Base-by-base conservation (phyloP, 2,329 filamentous ascomycete species). In the Diplodia sapinea region DNA sequence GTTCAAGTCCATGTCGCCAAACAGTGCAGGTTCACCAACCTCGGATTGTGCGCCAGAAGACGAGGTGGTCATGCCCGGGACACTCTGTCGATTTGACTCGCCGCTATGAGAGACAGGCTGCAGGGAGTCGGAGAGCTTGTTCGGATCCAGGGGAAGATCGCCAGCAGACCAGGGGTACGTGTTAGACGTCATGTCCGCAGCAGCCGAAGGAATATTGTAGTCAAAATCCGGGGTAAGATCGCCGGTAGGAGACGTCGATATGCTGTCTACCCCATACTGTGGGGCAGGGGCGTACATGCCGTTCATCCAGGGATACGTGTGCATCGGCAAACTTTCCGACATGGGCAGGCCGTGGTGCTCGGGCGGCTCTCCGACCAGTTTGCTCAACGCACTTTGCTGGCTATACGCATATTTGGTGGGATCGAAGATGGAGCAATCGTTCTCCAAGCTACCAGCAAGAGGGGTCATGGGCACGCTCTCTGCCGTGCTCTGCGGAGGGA, bases 51-150 rank as follows among this genome's bases (percentile, higher is more conserved):
- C 73, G n/a, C 69, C 70, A 26, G 79, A 80, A 23, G 79, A 79
- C 26, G 77, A 75, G 29, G 74, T 75, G n/a, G 78, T 79, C 7
- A 80, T 75, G 33, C 77, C 78, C 33, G 78, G 78, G 15, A 74
- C 75, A 69, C 78, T 79, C 54, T 77, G 75, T 61, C 76, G 64
- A 43, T 69, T 79, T 0, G 79, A 80, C 68, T 80, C 79, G 29
- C 79, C 79, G 65, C 78, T 80, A 55, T 79, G 77, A 11, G 79
- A 80, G 15, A 78, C 75, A 2, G 78, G 78, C 69, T 80, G 77
- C 66, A 78, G 70, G 50, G 70, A 74, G 57, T 79, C 74, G 47
- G 69, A 74, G 47, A 79, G 72, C 70, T 78, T 78, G 68, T 70
- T 77, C n/a, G 78, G 75, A 57, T 78, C 75, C 15, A 81, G 70